Base-by-base conservation (phyloP, 2,329 filamentous ascomycete genomes). In the Phyllosticta citriasiana region DNA sequence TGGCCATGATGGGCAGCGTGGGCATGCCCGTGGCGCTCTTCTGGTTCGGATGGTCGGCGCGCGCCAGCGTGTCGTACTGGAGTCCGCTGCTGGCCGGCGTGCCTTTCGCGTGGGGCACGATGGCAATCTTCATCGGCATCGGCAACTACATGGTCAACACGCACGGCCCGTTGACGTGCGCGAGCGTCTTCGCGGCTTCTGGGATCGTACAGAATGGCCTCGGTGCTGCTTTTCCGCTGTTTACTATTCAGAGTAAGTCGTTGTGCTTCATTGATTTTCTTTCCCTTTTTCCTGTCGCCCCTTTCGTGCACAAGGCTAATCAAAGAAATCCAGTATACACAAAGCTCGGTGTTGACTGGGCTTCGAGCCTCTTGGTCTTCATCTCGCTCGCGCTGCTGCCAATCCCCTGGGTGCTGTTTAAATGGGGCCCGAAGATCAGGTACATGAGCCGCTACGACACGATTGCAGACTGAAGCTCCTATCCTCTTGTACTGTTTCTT, bases 21-120 rank as follows among this genome's bases (percentile, higher is more conserved):
- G 66, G 68, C 6, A 62, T 75, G 10, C 70, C 72, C 0, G 62
- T 67, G 2, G 67, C 66, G 1, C 64, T 77, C 2, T 76, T 76
- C 62, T 71, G 72, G 68, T 77, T 75, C 55, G 74, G 66, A 2
- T 77, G 74, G 73, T 71, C 70, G 1, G 70, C 73, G 2, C 63
- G 68, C 16, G 60, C 61, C n/a, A 58, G 64, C 16, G 62, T 73
- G 2, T 74, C 75, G 62, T 77, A 72, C 73, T 72, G 74, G 19
- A 66, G 64, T 5, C 73, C 72, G 4, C 65, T 72, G 0, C 64
- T 75, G 6, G 72, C 72, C 0, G 67, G 70, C 19, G 67, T 70
- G 10, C 67, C 71, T 4, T 65, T 66, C 66, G 60, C 63, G 2
- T 65, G 64, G 55, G 69, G 66, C 19, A 67, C 70, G 63, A 58